A percentile compares a stretch with the other conserved stretches of the same genome.
Evolutionary conservation across 2,329 filamentous ascomycete genomes (phyloP).

Genomic region (Neonectria ditissima): DNA sequence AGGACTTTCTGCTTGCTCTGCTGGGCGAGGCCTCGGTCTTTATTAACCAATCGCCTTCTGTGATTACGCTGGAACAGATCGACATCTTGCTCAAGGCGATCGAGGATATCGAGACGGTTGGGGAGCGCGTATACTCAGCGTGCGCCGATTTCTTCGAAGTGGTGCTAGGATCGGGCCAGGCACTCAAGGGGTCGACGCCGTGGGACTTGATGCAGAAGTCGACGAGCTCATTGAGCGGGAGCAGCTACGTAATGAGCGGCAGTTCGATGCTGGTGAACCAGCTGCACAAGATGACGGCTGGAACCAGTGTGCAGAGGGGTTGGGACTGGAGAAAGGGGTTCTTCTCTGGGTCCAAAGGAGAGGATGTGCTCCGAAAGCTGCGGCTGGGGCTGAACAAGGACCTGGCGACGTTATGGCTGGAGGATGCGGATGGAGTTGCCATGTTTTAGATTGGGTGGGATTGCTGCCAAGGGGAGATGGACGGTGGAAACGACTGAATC

Average conservation of each 20-base stretch:
- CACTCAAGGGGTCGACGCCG: constrained; percentile 71
- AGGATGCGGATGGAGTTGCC: constrained; percentile 70
- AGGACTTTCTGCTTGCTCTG: constrained; percentile 86
- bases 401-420: constrained; percentile 76
- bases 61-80: constrained; percentile 79
- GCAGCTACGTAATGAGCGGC: constrained; percentile 77
- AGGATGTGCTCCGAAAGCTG: constrained; percentile 78
- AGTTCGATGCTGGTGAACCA: constrained; percentile 77
- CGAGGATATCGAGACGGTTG: constrained; percentile 83
- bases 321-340: constrained; percentile 87
- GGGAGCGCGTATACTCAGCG: constrained; percentile 76
- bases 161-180: constrained; percentile 77
- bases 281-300: constrained; percentile 68
- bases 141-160: constrained; percentile 84
- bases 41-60: constrained; percentile 65
- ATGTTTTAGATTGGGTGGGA: constrained; percentile 49
- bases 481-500: constrained; percentile 26
- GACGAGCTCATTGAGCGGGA: constrained; percentile 64
- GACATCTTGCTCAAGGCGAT: constrained; percentile 80
- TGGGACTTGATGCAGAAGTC: constrained; percentile 74
- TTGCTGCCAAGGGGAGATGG: constrained; percentile 24
- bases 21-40: constrained; percentile 87
- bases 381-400: constrained; percentile 81
- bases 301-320: constrained; percentile 66
- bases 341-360: constrained; percentile 72